Percentiles rank a stretch among this genome's conserved stretches.
These are phyloP conservation scores for Delonix regia DNA, from an alignment of 306 rosid species.

Conservation along the genomic window DNA sequence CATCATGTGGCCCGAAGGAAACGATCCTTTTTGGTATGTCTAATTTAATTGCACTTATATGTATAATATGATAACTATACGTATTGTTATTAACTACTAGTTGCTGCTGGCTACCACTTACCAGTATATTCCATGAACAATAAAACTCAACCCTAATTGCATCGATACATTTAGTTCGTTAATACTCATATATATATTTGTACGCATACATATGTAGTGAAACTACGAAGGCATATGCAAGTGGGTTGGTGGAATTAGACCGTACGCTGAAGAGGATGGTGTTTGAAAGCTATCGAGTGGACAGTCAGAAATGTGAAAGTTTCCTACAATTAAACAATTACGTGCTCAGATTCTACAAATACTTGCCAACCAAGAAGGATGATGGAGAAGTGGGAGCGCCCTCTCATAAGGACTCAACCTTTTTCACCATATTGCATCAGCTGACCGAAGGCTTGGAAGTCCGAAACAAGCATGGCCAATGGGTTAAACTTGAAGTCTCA, in stretches of 20 bases:
- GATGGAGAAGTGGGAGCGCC: conserved; percentile 32
- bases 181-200: too few relatives aligned
- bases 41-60: not conserved
- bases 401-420: conserved; percentile 41
- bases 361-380: conserved; percentile 2
- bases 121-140: too few relatives aligned
- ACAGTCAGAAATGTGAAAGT: conserved; percentile 27
- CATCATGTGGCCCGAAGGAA: conserved; percentile 42
- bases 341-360: conserved; percentile 33
- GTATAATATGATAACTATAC: too few relatives aligned
- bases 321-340: conserved; percentile 22
- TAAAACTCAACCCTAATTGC: too few relatives aligned
- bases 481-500: conserved; percentile 29
- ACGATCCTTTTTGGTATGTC: conserved; percentile 28
- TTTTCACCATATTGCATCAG: conserved; percentile 38
- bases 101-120: too few relatives aligned
- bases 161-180: too few relatives aligned
- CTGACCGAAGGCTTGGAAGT: conserved; percentile 29
- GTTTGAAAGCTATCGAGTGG: conserved; percentile 38
- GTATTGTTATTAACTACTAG: too few relatives aligned
- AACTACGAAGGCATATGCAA: conserved; percentile 26
- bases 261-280: conserved; percentile 32
- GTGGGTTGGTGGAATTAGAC: conserved; percentile 24
- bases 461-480: conserved; percentile 27
- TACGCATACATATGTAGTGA: not conserved